phyloP scores from a whole-genome alignment of 2,329 filamentous ascomycete species.

The Penicillium verrucosum region DNA sequence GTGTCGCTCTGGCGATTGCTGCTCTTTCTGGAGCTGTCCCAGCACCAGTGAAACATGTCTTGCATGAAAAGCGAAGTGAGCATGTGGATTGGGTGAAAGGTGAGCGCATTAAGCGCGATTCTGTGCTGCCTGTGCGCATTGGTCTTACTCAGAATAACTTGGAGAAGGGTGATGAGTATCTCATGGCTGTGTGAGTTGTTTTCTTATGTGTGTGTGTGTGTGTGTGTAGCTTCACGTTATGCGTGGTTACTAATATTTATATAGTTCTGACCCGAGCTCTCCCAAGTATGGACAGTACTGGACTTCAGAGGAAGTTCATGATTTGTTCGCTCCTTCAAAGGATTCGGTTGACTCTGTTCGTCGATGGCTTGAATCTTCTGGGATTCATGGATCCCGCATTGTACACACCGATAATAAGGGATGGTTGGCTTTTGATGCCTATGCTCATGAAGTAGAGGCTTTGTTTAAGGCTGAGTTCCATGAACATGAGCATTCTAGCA shows the following conservation, averaged over 20 bases:
- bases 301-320: conserved; percentile 43
- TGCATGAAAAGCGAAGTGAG: conserved; percentile 43
- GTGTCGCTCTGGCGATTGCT: conserved; percentile 19
- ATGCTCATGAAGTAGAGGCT: conserved; percentile 52
- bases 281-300: conserved; percentile 44
- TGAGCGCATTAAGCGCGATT: conserved; percentile 34
- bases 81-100: conserved; percentile 40
- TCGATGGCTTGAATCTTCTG: conserved; percentile 53
- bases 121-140: conserved; percentile 46
- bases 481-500: conserved; percentile 45
- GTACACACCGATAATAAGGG: conserved; percentile 51
- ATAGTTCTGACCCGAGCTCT: conserved; percentile 42
- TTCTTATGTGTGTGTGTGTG: not conserved
- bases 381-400: conserved; percentile 50
- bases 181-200: conserved; percentile 42
- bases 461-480: conserved; percentile 55
- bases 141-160: conserved; percentile 47
- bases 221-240: not conserved
- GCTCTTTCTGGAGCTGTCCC: conserved; percentile 27
- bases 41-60: conserved; percentile 35
- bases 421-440: conserved; percentile 56
- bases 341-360: conserved; percentile 52
- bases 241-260: not conserved
- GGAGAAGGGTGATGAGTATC: conserved; percentile 42
- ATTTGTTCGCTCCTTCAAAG: conserved; percentile 41